Evolutionary conservation across 768 basidiomycete species (phyloP), one percentile per base, ranked within the genome.

Genomic region (Leccinum broughii): DNA sequence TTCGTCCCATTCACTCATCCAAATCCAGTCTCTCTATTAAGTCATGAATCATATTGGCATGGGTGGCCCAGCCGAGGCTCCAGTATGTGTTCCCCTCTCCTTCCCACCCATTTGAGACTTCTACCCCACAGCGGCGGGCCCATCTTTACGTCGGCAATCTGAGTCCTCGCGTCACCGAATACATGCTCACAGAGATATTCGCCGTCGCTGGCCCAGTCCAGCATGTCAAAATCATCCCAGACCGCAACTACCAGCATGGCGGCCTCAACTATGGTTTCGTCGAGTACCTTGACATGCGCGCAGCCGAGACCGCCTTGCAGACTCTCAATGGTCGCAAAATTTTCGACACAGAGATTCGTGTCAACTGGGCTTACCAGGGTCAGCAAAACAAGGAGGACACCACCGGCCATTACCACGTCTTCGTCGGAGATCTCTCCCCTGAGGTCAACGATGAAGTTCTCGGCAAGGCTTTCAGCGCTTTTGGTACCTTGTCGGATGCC

Each of bases 291-390:
- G 95, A 98, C 75, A 95, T 98, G 92, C 90, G 93, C 64, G 93
- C 95, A 39, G 97, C 97, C 39, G 97, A 99, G 78, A 98, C 97
- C 54, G 97, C 97, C n/a, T 82, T 99, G 37, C 91, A 95, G 77
- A 98, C 97, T 49, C 85, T 99, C 69, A 98, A 98, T 75, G 97
- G 97, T 51, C 92, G 97, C 72, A 97, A 98, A 82, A 98, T 99
- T 70, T 99, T 98, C 70, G 97, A 99, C 78, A 97, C 97, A 41
- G 97, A 99, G 79, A 95, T 99, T 68, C 88, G 94, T 66, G 95
- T 98, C 80, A 99, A 99, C 76, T 99, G 97, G 97, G 97, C 97
- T 37, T 98, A 98, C 76, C 96, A 98, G 77, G 95, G 95, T 68
- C 88, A 90, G 72, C 92, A 95, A 83, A 95, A 93, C 79, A 98